Evolutionary conservation across 2,329 filamentous ascomycete genomes (phyloP), one percentile per base, ranked within the genome.

Genomic region (Aspergillus felis): DNA sequence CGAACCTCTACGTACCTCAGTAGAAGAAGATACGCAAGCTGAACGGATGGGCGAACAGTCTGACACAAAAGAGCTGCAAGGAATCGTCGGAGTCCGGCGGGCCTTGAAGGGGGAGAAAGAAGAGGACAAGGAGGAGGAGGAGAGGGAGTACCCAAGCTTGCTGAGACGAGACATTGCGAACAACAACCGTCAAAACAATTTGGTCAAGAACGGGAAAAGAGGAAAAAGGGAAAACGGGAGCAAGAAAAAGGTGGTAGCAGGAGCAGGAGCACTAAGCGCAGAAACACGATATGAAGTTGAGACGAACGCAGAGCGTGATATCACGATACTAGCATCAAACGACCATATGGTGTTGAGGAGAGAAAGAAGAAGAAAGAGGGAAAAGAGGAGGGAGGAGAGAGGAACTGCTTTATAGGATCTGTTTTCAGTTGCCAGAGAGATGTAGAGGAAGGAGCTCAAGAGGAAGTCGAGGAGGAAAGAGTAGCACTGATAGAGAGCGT

Each of bases 81-180:
- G 56, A 63, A 51, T 24, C 28, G 54, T 51, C 44, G 55, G 58
- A 53, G 57, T 56, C 48, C 53, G 53, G 53, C 59, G 58, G 53
- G 57, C 12, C 44, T 27, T 47, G 44, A 47, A 25, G 44, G 32
- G 52, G 49, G 58, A 54, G 20, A 59, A 52, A 14, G 32, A 38
- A 10, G 41, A 57, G 49, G 58, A 52, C 17, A 58, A 52, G 44
- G 24, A 25, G 29, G 29, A 32, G 4, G 32, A 35, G 32, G 32
- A 17, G 32, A 38, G 32, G 32, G 14, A 17, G 32, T 38, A 38
- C 47, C 64, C 62, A 54, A 64, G 65, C 28, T 63, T 55, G 50
- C 56, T 58, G 49, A 61, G 62, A 44, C 61, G 59, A 57, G 62
- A 53, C 66, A 68, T 68, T 54, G 57, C 38, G 55, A 54, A 50